Conservation (phyloP, 495 filamentous ascomycete genomes). For the Penicillium lagena region DNA sequence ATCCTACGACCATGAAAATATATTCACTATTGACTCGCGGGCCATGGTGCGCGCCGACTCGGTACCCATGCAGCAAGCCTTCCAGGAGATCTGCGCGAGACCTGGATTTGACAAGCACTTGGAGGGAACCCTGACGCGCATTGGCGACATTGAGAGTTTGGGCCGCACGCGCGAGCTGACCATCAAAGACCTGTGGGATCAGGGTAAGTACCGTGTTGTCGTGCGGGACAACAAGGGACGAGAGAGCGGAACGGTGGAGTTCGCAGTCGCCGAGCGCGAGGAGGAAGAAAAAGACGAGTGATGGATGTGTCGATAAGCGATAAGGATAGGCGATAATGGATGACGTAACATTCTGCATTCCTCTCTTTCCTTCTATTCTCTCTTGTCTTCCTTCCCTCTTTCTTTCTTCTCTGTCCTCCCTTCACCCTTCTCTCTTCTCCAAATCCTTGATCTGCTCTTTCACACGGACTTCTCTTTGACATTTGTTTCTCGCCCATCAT, state of each 20-base stretch:
- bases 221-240: slow-evolving; percentile 47
- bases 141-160: slow-evolving; percentile 84
- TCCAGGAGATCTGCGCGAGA: slow-evolving; percentile 67
- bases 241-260: slow-evolving; percentile 36
- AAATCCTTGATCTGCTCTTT: slow-evolving; percentile 6
- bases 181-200: slow-evolving; percentile 73
- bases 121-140: slow-evolving; percentile 74
- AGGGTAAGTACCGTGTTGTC: slow-evolving; percentile 71
- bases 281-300: slow-evolving; percentile 21
- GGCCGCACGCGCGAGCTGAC: slow-evolving; percentile 88
- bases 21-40: slow-evolving; percentile 87
- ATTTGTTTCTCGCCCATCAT: background rate
- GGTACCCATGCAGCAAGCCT: slow-evolving; percentile 93
- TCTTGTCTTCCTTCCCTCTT: slow-evolving; percentile 1
- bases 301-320: slow-evolving; percentile 1
- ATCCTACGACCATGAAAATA: slow-evolving; percentile 83
- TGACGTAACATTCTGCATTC: too few relatives aligned
- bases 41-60: slow-evolving; percentile 89
- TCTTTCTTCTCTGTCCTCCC: background rate
- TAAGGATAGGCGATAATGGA: too few relatives aligned
- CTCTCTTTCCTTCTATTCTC: slow-evolving; percentile 3
- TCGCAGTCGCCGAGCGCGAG: slow-evolving; percentile 31
- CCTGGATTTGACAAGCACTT: slow-evolving; percentile 76
- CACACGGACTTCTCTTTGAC: slow-evolving; percentile 1
- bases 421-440: background rate